Base-by-base conservation (phyloP, 148 eudicot species). In the Limonium bicolor region DNA sequence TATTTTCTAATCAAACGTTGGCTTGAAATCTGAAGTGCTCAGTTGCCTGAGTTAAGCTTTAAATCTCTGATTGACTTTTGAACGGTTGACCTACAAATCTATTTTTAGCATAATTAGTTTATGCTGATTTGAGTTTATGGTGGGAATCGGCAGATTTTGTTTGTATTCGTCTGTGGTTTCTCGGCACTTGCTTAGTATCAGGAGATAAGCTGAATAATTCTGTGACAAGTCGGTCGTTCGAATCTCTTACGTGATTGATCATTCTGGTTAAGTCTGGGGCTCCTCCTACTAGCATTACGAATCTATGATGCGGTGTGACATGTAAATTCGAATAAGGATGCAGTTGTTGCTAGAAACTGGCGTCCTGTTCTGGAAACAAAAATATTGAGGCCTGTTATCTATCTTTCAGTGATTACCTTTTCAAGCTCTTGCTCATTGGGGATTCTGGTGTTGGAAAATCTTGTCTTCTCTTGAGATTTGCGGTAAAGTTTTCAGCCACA, bases 401-500 rank as follows among this genome's bases (percentile, higher is more conserved):
- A 34, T 50, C 19, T 22, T 36, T 31, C 43, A 50, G 54, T 12
- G 54, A 50, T 50, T 50, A 50, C 43, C 54, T 50, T 16, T 50
- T 50, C 19, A 50, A 50, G 44, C 20, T 50, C 29, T 25, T 50
- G 54, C 33, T 50, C 23, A 50, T 50, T 50, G 54, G 54, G 26
- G 54, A 50, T 50, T 50, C 54, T 24, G 54, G 54, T 36, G 54
- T 50, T 36, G 54, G 54, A 16, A 50, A 50, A 11, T 50, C 54
- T 9, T 50, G 54, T 33, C 43, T 50, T 36, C 54, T 50, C 31
- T 50, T 50, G 54, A 36, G 54, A 17, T 50, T 50, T 36, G 54
- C 54, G 54, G 54, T 50, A 36, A 21, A 6, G 20, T 41, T 45
- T n/a, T n/a, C n/a, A n/a, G n/a, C n/a, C n/a, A n/a, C n/a, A n/a